Base-by-base conservation (phyloP, 176 grass and related monocot species). In the Coix lacrymajobi region DNA sequence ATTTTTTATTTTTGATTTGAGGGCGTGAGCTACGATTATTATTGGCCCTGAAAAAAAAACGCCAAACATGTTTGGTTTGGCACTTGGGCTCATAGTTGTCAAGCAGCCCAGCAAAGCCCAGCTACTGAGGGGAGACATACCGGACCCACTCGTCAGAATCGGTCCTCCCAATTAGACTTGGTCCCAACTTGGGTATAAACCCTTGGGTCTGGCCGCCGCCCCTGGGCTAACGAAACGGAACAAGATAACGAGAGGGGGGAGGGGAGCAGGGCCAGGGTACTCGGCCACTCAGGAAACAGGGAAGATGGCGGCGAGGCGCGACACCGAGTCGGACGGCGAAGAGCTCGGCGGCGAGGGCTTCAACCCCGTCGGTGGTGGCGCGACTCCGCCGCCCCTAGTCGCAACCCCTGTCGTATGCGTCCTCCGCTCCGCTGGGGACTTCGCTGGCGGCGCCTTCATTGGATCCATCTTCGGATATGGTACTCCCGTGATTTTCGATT, bases 391-490 rank as follows among this genome's bases (percentile, higher is more conserved):
- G 11, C 60, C 74, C 11, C 56, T 90, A 10, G 28, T 10, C 0
- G 82, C 82, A 16, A 62, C 82, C 25, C 85, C 93, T 6, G 83
- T 88, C 30, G 91, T 95, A 3, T 99, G 96, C 66, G 5, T 99
- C 61, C 65, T 86, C 38, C 87, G 91, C 73, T 98, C 92, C 80
- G 93, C 73, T 25, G 92, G 90, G 1, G 96, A 99, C 85, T 89
- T 94, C 36, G 76, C 85, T 12, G 91, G 90, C 20, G 93, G 96
- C 38, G 91, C 91, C 45, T 85, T 93, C 40, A 71, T 99, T 4
- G 93, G 96, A 64, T 91, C 91, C 87, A 83, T 99, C 72, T 76
- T 99, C 45, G 96, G 96, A 83, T 99, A 93, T 74, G 91, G 96
- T 99, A 84, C 37, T 48, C 15, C 26, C 16, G 9, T 22, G 29